Base-by-base conservation (phyloP, 495 filamentous ascomycete species). In the Hypoxylon fragiforme region DNA sequence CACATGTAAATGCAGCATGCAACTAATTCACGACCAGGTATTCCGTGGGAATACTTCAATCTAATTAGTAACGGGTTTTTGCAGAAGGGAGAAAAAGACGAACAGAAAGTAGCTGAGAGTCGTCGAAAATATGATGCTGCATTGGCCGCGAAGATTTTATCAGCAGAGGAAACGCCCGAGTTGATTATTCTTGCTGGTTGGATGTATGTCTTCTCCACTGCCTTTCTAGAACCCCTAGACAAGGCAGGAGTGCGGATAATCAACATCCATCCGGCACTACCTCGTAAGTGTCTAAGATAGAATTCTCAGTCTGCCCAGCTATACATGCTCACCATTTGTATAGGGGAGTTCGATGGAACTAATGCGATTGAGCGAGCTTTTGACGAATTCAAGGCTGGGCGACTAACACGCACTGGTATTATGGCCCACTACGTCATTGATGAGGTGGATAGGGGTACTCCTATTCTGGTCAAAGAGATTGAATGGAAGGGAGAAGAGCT, bases 401-500 rank as follows among this genome's bases (percentile, higher is more conserved):
- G 24, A 22, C 42, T 54, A 24, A 34, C 15, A 20, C 26, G 28
- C 14, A 35, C 44, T 3, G 44, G 44, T 15, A 46, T 46, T 15
- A 46, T 46, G 44, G 28, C 15, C 32, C 44, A 46, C 30, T 46
- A 46, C 19, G 31, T 49, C 6, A 36, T 28, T 39, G 78, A 74
- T 35, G 83, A 91, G 58, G 89, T 94, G 35, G 90, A 94, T 69
- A 78, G 83, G 68, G 90, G 90, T 0, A 74, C 78, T 54, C 84
- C 87, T 4, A 82, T 95, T 58, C 66, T 90, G 43, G 79, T 86
- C 7, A 65, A 73, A 54, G 85, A 90, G 75, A 81, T 95, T 41
- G 76, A 80, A 34, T 84, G 90, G 57, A 73, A 68, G 34, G 85
- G 82, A 3, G 87, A 91, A 61, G 76, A 75, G 21, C 38, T 90